Evolutionary conservation across 768 basidiomycete genomes (phyloP), one percentile per base, ranked within the genome.

Genomic region (Exidia glandulosa): DNA sequence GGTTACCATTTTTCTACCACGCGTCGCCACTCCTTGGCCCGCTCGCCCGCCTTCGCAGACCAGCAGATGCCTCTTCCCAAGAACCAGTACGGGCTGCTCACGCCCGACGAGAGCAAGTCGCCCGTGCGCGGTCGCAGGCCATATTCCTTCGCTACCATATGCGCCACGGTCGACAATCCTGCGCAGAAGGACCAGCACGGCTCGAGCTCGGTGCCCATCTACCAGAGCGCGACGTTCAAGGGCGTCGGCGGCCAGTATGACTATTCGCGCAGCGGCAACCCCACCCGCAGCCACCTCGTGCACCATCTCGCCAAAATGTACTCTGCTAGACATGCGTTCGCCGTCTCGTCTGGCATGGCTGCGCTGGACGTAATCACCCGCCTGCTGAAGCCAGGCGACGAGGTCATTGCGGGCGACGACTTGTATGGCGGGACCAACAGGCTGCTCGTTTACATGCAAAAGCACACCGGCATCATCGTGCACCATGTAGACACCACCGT

Each of bases 191-290:
- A 99, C 74, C 95, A 97, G 75, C 88, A 94, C 70, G 94, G 94
- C 23, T 86, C 90, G 61, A 92, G 89, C 65, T 88, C 88, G 6
- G 92, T 97, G 1, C 96, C 96, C 25, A 98, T 99, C 73, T 99
- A 98, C 74, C 96, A 98, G 75, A 88, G 93, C 1, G 84, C 96
- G 7, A 99, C 96, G 0, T 98, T 99, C 83, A 98, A 98, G 75
- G 96, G 95, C 52, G 76, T 95, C 47, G 80, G 79, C 19, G 90
- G 88, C 57, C 81, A 86, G 66, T 99, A 94, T 69, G 95, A 98
- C 73, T 99, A 98, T 74, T 81, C 89, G 13, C 80, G 96, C 62
- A 93, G 90, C 67, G 96, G 96, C 32, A 99, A 99, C 72, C 96
- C 96, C 2, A 99, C 96, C 7, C 79, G 96, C 70, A 93, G 85